Conservation (phyloP, 164 flowering plant species). For the Chimonanthus salicifolius region DNA sequence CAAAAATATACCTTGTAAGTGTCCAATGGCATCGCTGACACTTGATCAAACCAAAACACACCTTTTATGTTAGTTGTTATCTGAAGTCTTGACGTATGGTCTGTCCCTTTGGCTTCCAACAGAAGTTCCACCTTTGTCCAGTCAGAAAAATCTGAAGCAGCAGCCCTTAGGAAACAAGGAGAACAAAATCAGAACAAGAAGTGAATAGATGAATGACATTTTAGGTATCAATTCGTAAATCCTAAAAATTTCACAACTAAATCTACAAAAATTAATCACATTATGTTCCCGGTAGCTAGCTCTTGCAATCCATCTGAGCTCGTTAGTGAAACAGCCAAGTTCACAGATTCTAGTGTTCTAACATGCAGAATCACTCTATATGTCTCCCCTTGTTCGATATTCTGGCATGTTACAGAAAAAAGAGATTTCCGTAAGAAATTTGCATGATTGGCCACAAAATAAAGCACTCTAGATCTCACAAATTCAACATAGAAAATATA, state of each 20-base stretch:
- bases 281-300: slow-evolving; percentile 46
- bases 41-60: slow-evolving; percentile 89
- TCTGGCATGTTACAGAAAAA: slow-evolving; percentile 32
- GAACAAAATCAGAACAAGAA: slow-evolving; percentile 3
- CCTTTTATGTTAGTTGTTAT: slow-evolving; percentile 66
- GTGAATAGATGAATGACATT: background rate
- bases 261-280: slow-evolving; percentile 34
- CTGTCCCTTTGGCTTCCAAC: slow-evolving; percentile 58
- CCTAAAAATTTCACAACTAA: background rate
- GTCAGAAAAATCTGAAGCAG: slow-evolving; percentile 49
- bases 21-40: slow-evolving; percentile 81
- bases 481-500: too few relatives aligned
- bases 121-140: slow-evolving; percentile 68
- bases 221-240: background rate
- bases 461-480: background rate
- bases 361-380: slow-evolving; percentile 66
- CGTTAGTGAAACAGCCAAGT: slow-evolving; percentile 65
- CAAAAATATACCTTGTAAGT: slow-evolving; percentile 58
- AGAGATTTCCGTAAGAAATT: too few relatives aligned
- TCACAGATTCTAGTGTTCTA: slow-evolving; percentile 50
- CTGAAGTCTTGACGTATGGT: slow-evolving; percentile 66
- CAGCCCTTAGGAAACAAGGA: slow-evolving; percentile 34
- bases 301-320: slow-evolving; percentile 46
- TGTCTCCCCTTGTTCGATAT: slow-evolving; percentile 80
- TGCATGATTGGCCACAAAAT: too few relatives aligned